Evolutionary conservation across 108 stramenopile genomes (phyloP).

Genomic region (Aureococcus anophagefferens): DNA sequence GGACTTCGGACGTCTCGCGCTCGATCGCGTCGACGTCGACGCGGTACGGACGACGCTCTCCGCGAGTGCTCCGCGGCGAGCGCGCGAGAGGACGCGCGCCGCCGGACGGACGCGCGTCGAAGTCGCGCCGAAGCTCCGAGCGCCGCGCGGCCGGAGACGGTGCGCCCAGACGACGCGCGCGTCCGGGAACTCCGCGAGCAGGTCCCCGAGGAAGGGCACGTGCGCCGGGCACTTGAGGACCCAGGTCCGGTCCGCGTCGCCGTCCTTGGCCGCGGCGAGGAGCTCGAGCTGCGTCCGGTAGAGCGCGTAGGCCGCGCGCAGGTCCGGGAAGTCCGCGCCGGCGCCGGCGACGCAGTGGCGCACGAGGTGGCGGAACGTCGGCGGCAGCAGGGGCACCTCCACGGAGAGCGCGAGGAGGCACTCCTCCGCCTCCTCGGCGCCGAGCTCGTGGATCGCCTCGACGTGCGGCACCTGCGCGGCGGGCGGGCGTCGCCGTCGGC

Average conservation of each 20-base stretch:
- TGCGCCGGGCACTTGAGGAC: slow-evolving; percentile 18
- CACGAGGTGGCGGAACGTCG: slow-evolving; percentile 10
- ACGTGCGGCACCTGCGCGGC: slow-evolving; percentile 13
- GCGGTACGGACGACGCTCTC: too few relatives aligned
- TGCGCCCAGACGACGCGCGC: slow-evolving; percentile 30
- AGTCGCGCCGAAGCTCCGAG: too few relatives aligned
- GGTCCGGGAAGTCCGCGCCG: not conserved
- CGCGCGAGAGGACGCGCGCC: too few relatives aligned
- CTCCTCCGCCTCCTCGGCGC: slow-evolving; percentile 21
- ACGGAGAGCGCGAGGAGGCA: not conserved
- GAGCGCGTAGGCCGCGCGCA: not conserved
- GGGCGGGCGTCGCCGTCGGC: too few relatives aligned
- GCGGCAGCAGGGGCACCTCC: slow-evolving; percentile 8
- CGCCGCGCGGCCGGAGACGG: slow-evolving; percentile 13
- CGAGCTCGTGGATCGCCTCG: slow-evolving; percentile 22
- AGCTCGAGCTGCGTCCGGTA: not conserved
- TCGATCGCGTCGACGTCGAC: too few relatives aligned
- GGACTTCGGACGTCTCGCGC: too few relatives aligned
- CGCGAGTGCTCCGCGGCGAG: too few relatives aligned
- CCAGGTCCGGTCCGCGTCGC: not conserved
- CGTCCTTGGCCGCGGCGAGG: not conserved
- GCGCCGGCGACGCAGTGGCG: not conserved
- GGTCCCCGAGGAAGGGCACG: slow-evolving; percentile 6
- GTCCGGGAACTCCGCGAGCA: slow-evolving; percentile 19
- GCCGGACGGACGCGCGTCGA: too few relatives aligned